A percentile compares a stretch with the other conserved stretches of the same genome.
These are phyloP conservation scores for Rubia yunnanensis DNA, from an alignment of 257 asterid species.

Conservation along the genomic window DNA sequence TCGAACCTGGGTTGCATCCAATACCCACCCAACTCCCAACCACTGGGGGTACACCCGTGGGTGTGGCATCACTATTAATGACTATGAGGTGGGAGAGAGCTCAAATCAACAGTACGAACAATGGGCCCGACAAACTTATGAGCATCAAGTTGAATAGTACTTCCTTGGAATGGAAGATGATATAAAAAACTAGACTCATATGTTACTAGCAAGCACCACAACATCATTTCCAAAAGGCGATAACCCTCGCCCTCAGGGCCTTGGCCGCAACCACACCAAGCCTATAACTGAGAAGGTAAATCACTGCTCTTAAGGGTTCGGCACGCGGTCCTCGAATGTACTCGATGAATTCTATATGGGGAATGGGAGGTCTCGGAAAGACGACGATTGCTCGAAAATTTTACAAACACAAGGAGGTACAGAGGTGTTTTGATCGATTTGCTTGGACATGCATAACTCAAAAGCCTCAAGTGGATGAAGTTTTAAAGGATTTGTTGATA, in stretches of 20 bases:
- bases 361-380: constrained; percentile 15
- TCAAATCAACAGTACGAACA: not conserved
- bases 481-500: constrained; percentile 2
- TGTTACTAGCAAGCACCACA: not conserved
- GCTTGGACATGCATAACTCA: constrained; percentile 10
- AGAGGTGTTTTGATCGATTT: not conserved
- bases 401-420: not conserved
- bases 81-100: not conserved
- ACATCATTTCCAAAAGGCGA: not conserved
- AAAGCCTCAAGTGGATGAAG: constrained; percentile 2
- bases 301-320: too few species aligned
- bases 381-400: constrained; percentile 13
- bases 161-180: constrained; percentile 10
- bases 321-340: too few species aligned
- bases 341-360: too few species aligned
- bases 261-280: too few species aligned
- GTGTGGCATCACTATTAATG: too few species aligned
- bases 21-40: too few species aligned
- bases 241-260: too few species aligned
- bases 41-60: too few species aligned
- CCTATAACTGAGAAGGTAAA: too few species aligned
- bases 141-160: constrained; percentile 5
- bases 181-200: not conserved
- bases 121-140: constrained; percentile 4
- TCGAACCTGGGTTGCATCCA: too few species aligned